Base-by-base conservation (phyloP, 805 yeast genomes). In the Cyberlindnera saturnus region DNA sequence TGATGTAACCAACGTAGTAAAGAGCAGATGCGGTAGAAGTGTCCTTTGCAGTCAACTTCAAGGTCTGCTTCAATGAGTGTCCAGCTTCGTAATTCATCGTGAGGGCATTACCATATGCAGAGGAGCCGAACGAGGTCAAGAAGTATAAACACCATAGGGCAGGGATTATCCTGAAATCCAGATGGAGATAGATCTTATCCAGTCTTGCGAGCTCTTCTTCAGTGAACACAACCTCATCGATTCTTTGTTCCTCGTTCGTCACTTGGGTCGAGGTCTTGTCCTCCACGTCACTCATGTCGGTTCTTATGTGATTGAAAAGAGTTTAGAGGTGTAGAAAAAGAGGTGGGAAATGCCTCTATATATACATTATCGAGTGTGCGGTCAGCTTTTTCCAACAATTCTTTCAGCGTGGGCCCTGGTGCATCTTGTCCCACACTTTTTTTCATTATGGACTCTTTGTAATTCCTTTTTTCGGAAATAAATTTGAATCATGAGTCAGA, bases 111-210 rank as follows among this genome's bases (percentile, higher is more conserved):
- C 95, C 95, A 54, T 83, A 87, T 15, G 86, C 85, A 28, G 79
- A 77, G 4, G 80, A 70, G 1, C 93, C 95, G 59, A 83, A 86
- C 1, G 95, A 85, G 1, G 89, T 78, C 41, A 87, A 65, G 56
- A 86, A 86, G 60, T 86, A 86, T 38, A 86, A 64, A 36, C 77
- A 67, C 95, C 95, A 86, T 44, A 86, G 66, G 0, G 91, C 89
- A 3, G 95, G 95, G 45, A 86, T 82, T 54, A 86, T 84, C 41
- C 95, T 70, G 37, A 59, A 57, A 57, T 86, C 95, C 19, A 86
- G 66, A 53, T 75, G 77, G 39, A 83, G 60, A 60, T 86, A 81
- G 31, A 80, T 67, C 34, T 62, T 64, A 53, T 81, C 80, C 35
- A 81, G 63, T 39, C 69, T 63, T 36, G 65, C 64, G 13, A 41